Conservation (phyloP, 1,284 basidiomycete genomes). For the Cystobasidium slooffiae region DNA sequence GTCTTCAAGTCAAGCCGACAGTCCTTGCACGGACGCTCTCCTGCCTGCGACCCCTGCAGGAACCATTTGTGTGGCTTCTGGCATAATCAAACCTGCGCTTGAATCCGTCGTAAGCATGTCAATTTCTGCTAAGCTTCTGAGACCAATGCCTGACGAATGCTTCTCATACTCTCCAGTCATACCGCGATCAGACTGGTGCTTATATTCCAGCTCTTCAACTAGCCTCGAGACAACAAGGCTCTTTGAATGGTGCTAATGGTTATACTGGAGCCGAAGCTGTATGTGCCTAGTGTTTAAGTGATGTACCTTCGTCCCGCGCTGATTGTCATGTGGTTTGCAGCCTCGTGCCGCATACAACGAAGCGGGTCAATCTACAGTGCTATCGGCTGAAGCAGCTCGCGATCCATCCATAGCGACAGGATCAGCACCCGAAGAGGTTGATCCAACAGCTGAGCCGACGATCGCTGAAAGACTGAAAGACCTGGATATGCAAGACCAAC, state of each 20-base stretch:
- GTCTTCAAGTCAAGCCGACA: background rate
- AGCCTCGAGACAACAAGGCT: background rate
- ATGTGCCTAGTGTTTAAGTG: background rate
- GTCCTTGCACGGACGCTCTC: background rate
- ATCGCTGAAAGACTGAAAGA: constrained; percentile 84
- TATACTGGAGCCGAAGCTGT: constrained; percentile 3
- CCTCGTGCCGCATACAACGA: constrained; percentile 22
- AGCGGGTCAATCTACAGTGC: background rate
- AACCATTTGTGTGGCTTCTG: constrained; percentile 7
- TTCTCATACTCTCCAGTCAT: background rate
- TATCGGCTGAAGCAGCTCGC: constrained; percentile 21
- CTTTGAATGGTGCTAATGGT: background rate
- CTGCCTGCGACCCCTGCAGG: background rate
- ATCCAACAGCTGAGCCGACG: constrained; percentile 69
- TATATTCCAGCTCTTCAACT: background rate
- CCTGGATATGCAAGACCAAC: constrained; percentile 63
- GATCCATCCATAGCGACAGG: constrained; percentile 1
- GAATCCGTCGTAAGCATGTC: constrained; percentile 20
- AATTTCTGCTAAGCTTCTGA: background rate
- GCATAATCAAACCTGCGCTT: constrained; percentile 21
- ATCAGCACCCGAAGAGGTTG: background rate
- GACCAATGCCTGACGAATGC: background rate
- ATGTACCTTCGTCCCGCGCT: background rate
- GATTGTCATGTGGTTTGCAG: background rate
- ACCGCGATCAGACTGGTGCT: background rate